Evolutionary conservation across 306 rosid genomes (phyloP).

Genomic region (Arachis hypogaea): DNA sequence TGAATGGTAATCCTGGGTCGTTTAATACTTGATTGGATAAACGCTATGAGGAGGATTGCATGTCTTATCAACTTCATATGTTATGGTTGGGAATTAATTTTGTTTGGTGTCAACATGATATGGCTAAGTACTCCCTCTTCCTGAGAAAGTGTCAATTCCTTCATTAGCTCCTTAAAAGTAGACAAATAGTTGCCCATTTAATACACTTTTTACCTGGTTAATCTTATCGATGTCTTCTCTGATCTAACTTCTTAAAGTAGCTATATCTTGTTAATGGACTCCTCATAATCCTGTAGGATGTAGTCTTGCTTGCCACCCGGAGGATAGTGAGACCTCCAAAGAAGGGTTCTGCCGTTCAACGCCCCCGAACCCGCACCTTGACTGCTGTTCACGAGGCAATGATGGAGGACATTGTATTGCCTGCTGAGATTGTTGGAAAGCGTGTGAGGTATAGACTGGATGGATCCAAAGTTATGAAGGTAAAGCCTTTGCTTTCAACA

Average conservation of each 20-base stretch:
- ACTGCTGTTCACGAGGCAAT: slow-evolving; percentile 93
- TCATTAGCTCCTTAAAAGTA: not conserved
- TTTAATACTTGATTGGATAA: not conserved
- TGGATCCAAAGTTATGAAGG: slow-evolving; percentile 93
- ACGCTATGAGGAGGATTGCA: not conserved
- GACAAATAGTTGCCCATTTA: not conserved
- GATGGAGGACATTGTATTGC: slow-evolving; percentile 81
- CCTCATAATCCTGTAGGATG: slow-evolving; percentile 53
- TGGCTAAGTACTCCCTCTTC: not conserved
- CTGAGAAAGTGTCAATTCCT: not conserved
- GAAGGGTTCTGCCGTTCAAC: slow-evolving; percentile 86
- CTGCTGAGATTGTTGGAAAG: slow-evolving; percentile 96
- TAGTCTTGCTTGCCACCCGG: slow-evolving; percentile 79
- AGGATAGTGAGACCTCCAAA: slow-evolving; percentile 93
- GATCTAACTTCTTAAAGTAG: too few species aligned
- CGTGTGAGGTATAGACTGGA: slow-evolving; percentile 70
- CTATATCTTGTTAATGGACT: not conserved
- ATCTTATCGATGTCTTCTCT: not conserved
- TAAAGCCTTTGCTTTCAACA: slow-evolving; percentile 6
- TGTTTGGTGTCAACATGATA: not conserved
- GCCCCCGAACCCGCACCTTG: slow-evolving; percentile 83
- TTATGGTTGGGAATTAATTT: not conserved
- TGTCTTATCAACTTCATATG: not conserved
- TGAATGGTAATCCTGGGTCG: not conserved
- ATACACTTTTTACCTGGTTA: not conserved